phyloP scores from a whole-genome alignment of 345 rosid genomes.

The Fremontodendron californicum region DNA sequence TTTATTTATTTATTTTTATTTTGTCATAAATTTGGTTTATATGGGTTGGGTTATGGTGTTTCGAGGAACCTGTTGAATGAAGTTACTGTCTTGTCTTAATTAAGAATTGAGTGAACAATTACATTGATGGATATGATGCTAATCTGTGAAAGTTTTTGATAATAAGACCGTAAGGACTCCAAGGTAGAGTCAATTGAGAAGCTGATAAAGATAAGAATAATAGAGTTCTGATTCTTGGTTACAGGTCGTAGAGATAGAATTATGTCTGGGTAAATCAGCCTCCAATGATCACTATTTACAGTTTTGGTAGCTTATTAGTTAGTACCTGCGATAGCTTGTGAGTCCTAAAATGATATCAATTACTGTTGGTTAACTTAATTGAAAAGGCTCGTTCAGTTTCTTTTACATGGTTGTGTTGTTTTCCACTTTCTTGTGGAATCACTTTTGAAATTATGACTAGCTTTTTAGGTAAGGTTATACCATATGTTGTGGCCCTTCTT shows the following conservation, averaged over 20 bases:
- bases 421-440: too few relatives aligned
- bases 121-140: not conserved
- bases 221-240: not conserved
- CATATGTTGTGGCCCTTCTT: too few relatives aligned
- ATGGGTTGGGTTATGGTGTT: not conserved
- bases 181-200: not conserved
- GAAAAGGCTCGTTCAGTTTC: too few relatives aligned
- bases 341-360: too few relatives aligned
- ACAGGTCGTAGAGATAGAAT: not conserved
- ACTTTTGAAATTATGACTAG: too few relatives aligned
- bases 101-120: not conserved
- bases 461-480: too few relatives aligned
- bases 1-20: not conserved
- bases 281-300: not conserved
- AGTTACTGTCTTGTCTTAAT: not conserved
- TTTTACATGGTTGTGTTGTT: too few relatives aligned
- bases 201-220: not conserved
- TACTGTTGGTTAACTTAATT: too few relatives aligned
- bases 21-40: not conserved
- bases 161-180: not conserved
- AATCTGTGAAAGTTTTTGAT: not conserved
- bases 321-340: too few relatives aligned
- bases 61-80: not conserved
- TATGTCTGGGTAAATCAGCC: not conserved
- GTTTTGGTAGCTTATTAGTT: too few relatives aligned